Conservation (phyloP, 176 grass and related monocot genomes). For the Oryza rufipogon region DNA sequence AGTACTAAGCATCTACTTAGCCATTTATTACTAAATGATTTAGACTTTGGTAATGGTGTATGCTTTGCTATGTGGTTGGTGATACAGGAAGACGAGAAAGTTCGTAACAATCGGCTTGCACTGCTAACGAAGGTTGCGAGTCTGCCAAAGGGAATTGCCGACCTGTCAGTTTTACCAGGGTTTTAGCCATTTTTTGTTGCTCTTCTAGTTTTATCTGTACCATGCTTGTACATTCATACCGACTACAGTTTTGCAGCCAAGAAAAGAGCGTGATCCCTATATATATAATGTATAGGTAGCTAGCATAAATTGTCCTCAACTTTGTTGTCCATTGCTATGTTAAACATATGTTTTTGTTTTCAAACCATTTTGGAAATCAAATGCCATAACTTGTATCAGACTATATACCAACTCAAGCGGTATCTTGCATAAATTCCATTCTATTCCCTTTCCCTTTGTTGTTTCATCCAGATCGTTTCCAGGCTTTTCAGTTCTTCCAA, state of each 20-base stretch:
- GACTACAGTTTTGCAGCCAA: neutral
- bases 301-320: neutral
- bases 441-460: neutral
- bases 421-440: neutral
- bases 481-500: neutral
- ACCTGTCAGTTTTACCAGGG: slow-evolving; percentile 89
- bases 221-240: neutral
- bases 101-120: slow-evolving; percentile 80
- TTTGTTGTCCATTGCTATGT: slow-evolving; percentile 3
- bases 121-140: slow-evolving; percentile 73
- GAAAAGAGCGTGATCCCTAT: neutral
- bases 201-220: neutral
- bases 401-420: neutral
- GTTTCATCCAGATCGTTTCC: neutral
- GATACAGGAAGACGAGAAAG: slow-evolving; percentile 75
- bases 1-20: neutral
- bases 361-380: slow-evolving; percentile 35
- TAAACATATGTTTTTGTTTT: slow-evolving; percentile 39
- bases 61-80: neutral
- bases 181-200: slow-evolving; percentile 55
- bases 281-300: neutral
- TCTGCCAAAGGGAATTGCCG: slow-evolving; percentile 78
- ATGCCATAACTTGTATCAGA: neutral
- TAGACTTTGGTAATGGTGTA: neutral
- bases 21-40: too few relatives aligned